Conservation (phyloP, 257 asterid genomes). For the Capsicum rhomboideum region DNA sequence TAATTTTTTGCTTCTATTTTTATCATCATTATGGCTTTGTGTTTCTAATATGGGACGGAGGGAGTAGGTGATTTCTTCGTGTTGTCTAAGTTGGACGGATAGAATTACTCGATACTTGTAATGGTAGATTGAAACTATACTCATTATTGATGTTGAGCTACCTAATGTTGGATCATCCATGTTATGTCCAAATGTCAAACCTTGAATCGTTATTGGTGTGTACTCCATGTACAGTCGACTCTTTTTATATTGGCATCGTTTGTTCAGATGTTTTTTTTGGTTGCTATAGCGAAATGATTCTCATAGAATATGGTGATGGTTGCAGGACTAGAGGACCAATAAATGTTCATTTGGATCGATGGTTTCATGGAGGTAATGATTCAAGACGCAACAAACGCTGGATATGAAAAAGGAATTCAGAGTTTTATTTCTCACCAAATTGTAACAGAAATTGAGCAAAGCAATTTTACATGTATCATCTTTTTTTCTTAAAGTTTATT, state of each 20-base stretch:
- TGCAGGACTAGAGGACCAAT: conserved; percentile 68
- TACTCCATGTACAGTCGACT: too few relatives aligned
- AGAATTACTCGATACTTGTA: neutral
- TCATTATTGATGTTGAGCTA: neutral
- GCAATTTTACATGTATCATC: neutral
- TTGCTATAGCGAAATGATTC: too few relatives aligned
- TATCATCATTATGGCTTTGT: neutral
- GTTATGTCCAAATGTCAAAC: neutral
- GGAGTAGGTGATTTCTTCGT: neutral
- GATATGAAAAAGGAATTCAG: conserved; percentile 17
- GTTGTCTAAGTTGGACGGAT: neutral
- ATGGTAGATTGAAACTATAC: neutral
- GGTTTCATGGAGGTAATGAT: conserved; percentile 83
- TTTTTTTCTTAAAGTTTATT: neutral
- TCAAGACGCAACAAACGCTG: conserved; percentile 63
- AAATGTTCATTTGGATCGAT: conserved; percentile 70
- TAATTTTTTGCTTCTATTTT: neutral
- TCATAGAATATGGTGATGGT: too few relatives aligned
- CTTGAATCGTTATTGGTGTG: neutral
- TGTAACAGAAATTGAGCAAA: neutral
- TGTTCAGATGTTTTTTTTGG: too few relatives aligned
- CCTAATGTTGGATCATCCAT: neutral
- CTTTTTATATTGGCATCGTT: too few relatives aligned
- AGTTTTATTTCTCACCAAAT: neutral
- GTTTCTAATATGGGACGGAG: neutral